These are phyloP conservation scores for Beta vulgaris DNA, from an alignment of 148 eudicot species.

Conservation along the genomic window DNA sequence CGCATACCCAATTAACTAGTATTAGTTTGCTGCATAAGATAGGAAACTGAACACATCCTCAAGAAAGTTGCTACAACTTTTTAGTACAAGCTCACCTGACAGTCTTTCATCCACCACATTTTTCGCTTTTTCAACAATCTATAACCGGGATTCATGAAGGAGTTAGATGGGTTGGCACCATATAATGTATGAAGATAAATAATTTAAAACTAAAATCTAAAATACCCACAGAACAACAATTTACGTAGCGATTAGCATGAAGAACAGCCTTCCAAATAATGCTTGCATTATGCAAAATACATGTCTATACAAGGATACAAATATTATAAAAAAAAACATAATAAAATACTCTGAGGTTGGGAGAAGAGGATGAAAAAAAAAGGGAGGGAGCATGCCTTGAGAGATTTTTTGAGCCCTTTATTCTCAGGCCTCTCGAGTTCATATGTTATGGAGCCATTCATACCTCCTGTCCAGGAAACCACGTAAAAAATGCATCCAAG, in stretches of 20 bases:
- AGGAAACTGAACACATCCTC: not conserved
- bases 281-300: not conserved
- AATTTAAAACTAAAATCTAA: not conserved
- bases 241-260: not conserved
- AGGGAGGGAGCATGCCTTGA: constrained; percentile 56
- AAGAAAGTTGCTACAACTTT: not conserved
- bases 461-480: constrained; percentile 67
- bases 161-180: constrained; percentile 41
- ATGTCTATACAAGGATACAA: constrained; percentile 2
- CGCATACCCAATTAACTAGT: too few species aligned
- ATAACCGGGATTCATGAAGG: constrained; percentile 46
- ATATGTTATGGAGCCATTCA: constrained; percentile 86
- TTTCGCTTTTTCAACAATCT: constrained; percentile 90
- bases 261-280: not conserved
- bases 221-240: not conserved
- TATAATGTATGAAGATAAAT: constrained; percentile 14
- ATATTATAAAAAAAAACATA: not conserved
- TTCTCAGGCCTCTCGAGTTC: constrained; percentile 96
- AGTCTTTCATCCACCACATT: constrained; percentile 45
- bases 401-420: constrained; percentile 64
- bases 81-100: constrained; percentile 46
- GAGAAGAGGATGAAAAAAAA: not conserved
- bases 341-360: not conserved
- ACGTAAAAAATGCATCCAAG: not conserved
- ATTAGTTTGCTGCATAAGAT: not conserved